Percentiles rank a stretch among this genome's conserved stretches.
Evolutionary conservation across 768 basidiomycete species (phyloP).

Genomic region (Coprinopsis strossmayeri): DNA sequence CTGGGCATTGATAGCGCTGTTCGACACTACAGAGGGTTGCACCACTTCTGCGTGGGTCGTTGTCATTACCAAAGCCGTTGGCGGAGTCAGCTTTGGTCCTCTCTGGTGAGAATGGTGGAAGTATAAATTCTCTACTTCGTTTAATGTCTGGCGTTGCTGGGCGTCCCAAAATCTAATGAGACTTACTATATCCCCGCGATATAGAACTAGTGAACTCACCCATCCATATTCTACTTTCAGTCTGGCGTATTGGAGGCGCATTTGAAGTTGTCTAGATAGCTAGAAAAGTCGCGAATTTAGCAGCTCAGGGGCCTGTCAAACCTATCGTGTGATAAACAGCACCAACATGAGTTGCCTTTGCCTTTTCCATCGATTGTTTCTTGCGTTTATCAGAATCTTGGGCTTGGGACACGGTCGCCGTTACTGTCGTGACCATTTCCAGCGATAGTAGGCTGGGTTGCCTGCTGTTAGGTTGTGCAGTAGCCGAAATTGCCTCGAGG

Average conservation of each 20-base stretch:
- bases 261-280: constrained; percentile 67
- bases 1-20: constrained; percentile 14
- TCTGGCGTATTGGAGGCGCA: constrained; percentile 70
- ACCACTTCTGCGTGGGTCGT: constrained; percentile 17
- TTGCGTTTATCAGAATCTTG: constrained; percentile 37
- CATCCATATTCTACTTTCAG: constrained; percentile 79
- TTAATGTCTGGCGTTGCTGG: constrained; percentile 72
- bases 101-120: constrained; percentile 63
- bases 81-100: constrained; percentile 24
- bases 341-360: constrained; percentile 53
- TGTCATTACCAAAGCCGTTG: constrained; percentile 17
- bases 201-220: constrained; percentile 36
- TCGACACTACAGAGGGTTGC: neutral
- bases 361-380: constrained; percentile 46
- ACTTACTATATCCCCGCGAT: too few relatives aligned
- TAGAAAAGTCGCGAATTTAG: constrained; percentile 19
- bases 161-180: neutral
- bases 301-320: too few relatives aligned
- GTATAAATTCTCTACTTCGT: constrained; percentile 80
- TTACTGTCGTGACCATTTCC: constrained; percentile 26
- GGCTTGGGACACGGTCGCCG: constrained; percentile 21
- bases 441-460: neutral
- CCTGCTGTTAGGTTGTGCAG: neutral
- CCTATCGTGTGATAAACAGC: neutral
- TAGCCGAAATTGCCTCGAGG: neutral